Percentiles rank a stretch among this genome's conserved stretches.
phyloP scores from a whole-genome alignment of 768 basidiomycete species.

The Lepiota subincarnata region DNA sequence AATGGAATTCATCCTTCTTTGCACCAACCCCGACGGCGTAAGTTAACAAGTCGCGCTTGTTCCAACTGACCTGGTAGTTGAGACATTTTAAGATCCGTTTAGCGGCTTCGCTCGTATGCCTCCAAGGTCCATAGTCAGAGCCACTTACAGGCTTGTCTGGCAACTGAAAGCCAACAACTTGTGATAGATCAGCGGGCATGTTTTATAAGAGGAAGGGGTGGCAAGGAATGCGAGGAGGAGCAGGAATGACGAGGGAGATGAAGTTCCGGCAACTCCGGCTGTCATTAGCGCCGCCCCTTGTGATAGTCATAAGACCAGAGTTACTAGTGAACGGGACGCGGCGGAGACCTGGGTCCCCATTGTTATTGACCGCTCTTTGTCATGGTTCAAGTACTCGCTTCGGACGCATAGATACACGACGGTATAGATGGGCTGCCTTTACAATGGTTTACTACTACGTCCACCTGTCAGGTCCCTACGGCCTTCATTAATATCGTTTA shows the following conservation, averaged over 20 bases:
- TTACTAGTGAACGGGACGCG: too few species aligned
- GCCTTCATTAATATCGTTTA: too few species aligned
- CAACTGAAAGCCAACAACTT: slow-evolving; percentile 59
- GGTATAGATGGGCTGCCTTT: too few species aligned
- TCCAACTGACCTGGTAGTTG: slow-evolving; percentile 67
- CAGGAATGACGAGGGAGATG: not conserved
- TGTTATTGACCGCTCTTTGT: too few species aligned
- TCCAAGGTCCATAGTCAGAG: not conserved
- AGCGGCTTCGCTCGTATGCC: not conserved
- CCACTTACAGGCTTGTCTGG: slow-evolving; percentile 50
- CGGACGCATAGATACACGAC: too few species aligned
- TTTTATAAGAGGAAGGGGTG: not conserved
- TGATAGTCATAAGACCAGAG: too few species aligned
- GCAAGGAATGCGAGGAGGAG: not conserved
- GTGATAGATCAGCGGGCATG: slow-evolving; percentile 47
- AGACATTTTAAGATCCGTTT: not conserved
- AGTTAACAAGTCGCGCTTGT: slow-evolving; percentile 73
- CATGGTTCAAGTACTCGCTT: too few species aligned
- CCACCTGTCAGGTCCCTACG: too few species aligned
- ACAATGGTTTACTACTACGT: too few species aligned
- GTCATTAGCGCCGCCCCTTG: not conserved
- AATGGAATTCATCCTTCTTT: slow-evolving; percentile 63
- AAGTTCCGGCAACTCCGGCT: slow-evolving; percentile 16
- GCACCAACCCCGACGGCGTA: slow-evolving; percentile 83
- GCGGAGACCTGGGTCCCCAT: too few species aligned